Conservation (phyloP, 1,284 basidiomycete species). For the Phellopilus nigrolimitatus region DNA sequence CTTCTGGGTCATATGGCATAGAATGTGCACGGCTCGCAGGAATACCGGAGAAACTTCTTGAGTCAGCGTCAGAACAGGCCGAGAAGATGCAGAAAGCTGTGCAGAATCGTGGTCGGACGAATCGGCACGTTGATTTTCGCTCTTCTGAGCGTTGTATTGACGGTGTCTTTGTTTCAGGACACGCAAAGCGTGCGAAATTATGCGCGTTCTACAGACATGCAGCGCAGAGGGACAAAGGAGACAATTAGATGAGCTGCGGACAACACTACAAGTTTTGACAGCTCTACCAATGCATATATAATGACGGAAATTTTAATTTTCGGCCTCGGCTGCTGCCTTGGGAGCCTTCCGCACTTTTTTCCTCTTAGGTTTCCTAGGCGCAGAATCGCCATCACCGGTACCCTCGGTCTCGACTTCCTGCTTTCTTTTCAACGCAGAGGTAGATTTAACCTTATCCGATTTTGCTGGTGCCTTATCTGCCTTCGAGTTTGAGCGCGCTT, state of each 20-base stretch:
- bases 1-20: conserved; percentile 81
- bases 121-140: conserved; percentile 1
- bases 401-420: conserved; percentile 26
- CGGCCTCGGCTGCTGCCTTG: conserved; percentile 21
- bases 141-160: background rate
- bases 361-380: conserved; percentile 41
- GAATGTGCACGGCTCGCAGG: conserved; percentile 88
- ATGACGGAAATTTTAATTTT: background rate
- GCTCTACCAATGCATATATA: background rate
- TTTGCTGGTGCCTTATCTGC: background rate
- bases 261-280: background rate
- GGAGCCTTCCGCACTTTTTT: conserved; percentile 47
- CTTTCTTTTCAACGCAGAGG: conserved; percentile 22
- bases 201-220: background rate
- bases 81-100: conserved; percentile 51
- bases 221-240: background rate
- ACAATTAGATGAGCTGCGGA: background rate
- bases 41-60: conserved; percentile 63
- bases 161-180: background rate
- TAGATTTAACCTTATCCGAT: background rate
- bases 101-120: conserved; percentile 25
- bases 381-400: conserved; percentile 26
- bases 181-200: background rate
- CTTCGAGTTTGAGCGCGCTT: conserved; percentile 19
- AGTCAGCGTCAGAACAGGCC: conserved; percentile 52